Evolutionary conservation across 2,329 filamentous ascomycete genomes (phyloP).

Genomic region (Shiraia bambusicola): DNA sequence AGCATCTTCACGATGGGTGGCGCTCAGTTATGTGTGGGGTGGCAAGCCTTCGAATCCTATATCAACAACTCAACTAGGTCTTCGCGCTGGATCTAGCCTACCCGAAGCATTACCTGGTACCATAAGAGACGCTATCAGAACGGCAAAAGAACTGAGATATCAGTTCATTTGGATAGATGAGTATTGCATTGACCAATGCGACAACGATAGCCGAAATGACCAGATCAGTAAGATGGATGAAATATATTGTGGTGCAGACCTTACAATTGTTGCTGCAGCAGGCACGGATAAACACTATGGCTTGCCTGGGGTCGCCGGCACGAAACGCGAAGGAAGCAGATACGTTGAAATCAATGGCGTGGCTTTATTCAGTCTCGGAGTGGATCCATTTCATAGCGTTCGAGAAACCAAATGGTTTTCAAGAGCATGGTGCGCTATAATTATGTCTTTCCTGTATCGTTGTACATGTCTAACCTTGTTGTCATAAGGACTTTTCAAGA

Average conservation of each 20-base stretch:
- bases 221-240: constrained; percentile 12
- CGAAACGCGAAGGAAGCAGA: background rate
- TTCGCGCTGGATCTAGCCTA: background rate
- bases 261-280: constrained; percentile 14
- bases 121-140: constrained; percentile 2
- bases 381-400: background rate
- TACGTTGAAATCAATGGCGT: background rate
- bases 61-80: background rate
- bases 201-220: background rate
- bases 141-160: constrained; percentile 1
- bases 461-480: background rate
- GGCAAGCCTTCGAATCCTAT: background rate
- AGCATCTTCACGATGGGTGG: background rate
- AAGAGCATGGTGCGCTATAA: constrained; percentile 1
- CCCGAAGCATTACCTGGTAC: background rate
- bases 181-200: constrained; percentile 6
- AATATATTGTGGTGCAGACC: constrained; percentile 8
- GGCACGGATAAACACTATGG: constrained; percentile 15
- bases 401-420: constrained; percentile 1
- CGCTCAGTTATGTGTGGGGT: constrained; percentile 9
- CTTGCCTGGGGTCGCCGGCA: constrained; percentile 5
- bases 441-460: background rate
- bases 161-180: constrained; percentile 7
- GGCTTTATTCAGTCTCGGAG: background rate
- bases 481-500: constrained; percentile 11